These are phyloP conservation scores for Cladosporium sp. DNA, from an alignment of 2,329 filamentous ascomycete genomes.

Conservation along the genomic window DNA sequence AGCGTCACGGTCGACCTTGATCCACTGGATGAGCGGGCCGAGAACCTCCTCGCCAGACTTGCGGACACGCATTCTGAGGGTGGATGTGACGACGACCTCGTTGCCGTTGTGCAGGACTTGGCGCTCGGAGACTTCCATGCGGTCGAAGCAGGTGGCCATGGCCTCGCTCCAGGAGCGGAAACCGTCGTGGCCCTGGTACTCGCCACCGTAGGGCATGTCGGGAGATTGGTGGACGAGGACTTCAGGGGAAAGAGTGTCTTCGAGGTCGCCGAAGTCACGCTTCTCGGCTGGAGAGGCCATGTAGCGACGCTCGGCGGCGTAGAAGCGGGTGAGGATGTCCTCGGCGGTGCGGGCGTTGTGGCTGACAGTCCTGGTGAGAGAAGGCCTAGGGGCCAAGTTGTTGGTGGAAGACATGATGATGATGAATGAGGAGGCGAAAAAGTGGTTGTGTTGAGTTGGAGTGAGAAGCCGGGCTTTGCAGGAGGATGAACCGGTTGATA, in stretches of 20 bases:
- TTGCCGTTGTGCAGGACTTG: constrained; percentile 40
- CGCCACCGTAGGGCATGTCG: constrained; percentile 40
- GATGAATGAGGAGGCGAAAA: constrained; percentile 1
- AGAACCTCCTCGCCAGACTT: constrained; percentile 37
- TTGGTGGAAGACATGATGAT: constrained; percentile 18
- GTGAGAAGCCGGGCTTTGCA: neutral
- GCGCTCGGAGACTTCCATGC: constrained; percentile 37
- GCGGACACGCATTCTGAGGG: constrained; percentile 35
- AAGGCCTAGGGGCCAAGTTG: constrained; percentile 14
- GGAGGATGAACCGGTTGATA: neutral
- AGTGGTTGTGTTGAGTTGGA: neutral
- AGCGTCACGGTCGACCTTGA: constrained; percentile 39
- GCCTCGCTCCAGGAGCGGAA: constrained; percentile 38
- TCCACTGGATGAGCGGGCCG: constrained; percentile 37
- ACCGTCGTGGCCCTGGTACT: constrained; percentile 36
- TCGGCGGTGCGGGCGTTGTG: constrained; percentile 21
- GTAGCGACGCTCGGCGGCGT: constrained; percentile 40
- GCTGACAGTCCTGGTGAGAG: constrained; percentile 9
- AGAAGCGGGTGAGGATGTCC: constrained; percentile 39
- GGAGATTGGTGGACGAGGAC: constrained; percentile 38
- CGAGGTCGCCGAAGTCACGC: constrained; percentile 39
- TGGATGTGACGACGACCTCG: constrained; percentile 35
- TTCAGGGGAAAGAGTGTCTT: constrained; percentile 32
- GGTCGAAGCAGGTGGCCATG: constrained; percentile 36
- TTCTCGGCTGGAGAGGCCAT: constrained; percentile 37